Evolutionary conservation across 495 filamentous ascomycete species (phyloP), one percentile per base, ranked within the genome.

Genomic region (Talaromyces adpressus): DNA sequence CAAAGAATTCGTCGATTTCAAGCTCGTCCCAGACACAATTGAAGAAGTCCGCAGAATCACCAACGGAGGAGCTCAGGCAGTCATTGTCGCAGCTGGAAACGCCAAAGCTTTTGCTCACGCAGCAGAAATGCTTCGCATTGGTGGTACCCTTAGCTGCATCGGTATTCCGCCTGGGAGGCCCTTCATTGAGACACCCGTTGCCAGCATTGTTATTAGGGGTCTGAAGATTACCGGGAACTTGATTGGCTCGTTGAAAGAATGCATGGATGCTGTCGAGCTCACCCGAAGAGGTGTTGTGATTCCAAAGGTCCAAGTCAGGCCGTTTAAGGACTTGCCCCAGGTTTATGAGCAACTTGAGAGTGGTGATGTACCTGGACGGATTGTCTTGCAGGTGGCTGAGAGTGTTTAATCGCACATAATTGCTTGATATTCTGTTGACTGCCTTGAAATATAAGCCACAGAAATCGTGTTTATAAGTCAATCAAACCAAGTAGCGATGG

Each of bases 91-190:
- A 6, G 77, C 78, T 0, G 77, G 77, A 1, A 79, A 67, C 64
- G 70, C 74, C 22, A 75, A 75, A 25, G 80, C 81, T 0, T 82
- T 80, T 63, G 68, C 76, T 0, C 74, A 77, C 63, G 79, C 79
- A 1, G 79, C 77, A 34, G 80, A 82, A 14, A 82, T 82, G 81
- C 69, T 83, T 39, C 77, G 76, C 4, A 73, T 80, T 20, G 79
- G 76, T n/a, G 78, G 80, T 0, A 80, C 71, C 1, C 64, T 82
- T 41, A 81, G 79, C 67, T 81, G 80, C 59, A 75, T 81, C 2
- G 81, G 80, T 20, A 80, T 82, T 52, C 79, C 80, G 4, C 71
- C 77, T 0, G 80, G 76, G 6, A 69, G 69, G 9, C 77, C 73
- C 3, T 70, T 70, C 34, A 70, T 83, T 52, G 74, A 79, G 56